A percentile compares a stretch with the other conserved stretches of the same genome.
Conservation (phyloP, 768 basidiomycete genomes). For the Terana coerulea region DNA sequence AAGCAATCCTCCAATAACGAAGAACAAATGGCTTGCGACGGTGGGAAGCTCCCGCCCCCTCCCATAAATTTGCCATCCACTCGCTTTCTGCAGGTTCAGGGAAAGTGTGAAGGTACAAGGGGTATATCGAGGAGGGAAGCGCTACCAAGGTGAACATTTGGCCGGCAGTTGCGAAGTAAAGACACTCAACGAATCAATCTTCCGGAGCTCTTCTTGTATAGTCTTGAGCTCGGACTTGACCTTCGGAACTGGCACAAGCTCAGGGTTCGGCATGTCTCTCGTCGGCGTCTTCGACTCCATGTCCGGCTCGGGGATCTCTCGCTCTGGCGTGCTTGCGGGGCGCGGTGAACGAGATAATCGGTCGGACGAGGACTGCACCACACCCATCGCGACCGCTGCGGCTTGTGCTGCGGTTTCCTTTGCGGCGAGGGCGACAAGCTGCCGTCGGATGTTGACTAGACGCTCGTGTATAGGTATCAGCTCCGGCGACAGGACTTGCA, state of each 20-base stretch:
- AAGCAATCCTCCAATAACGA: slow-evolving; percentile 96
- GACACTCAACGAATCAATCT: slow-evolving; percentile 90
- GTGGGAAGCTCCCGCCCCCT: slow-evolving; percentile 82
- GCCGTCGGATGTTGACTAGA: slow-evolving; percentile 82
- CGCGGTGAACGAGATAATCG: no score
- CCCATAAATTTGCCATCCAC: slow-evolving; percentile 96
- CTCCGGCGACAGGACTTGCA: slow-evolving; percentile 85
- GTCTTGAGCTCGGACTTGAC: slow-evolving; percentile 70
- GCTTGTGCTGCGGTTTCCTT: slow-evolving; percentile 82
- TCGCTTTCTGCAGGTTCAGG: slow-evolving; percentile 69
- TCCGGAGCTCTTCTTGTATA: slow-evolving; percentile 86
- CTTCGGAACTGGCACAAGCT: slow-evolving; percentile 15
- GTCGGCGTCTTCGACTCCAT: slow-evolving; percentile 23
- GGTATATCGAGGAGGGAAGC: not conserved
- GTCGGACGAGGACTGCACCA: not conserved
- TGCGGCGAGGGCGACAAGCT: slow-evolving; percentile 83
- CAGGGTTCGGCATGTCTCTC: slow-evolving; percentile 19
- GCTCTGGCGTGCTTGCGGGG: slow-evolving; percentile 3
- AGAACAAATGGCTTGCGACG: slow-evolving; percentile 87
- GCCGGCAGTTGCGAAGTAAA: no score
- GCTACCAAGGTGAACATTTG: not conserved
- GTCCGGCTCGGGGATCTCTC: slow-evolving; percentile 12
- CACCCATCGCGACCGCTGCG: not conserved
- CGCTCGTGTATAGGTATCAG: slow-evolving; percentile 88
- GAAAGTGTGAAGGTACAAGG: no score